Base-by-base conservation (phyloP, 148 eudicot genomes). In the Tetragonia tetragonoides region DNA sequence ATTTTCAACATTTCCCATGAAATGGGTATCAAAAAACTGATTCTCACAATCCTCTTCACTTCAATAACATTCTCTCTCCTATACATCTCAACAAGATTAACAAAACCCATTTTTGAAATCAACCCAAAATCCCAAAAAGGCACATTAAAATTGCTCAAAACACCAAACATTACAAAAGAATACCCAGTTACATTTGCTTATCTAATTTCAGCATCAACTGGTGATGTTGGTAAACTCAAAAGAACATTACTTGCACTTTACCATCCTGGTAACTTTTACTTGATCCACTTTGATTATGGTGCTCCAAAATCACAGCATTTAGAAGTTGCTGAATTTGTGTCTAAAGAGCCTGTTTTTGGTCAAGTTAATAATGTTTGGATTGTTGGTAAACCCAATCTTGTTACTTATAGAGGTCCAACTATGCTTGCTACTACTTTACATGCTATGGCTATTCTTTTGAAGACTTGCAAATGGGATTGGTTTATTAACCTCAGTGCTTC, bases 401-500 rank as follows among this genome's bases (percentile, higher is more conserved):
- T 95, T 3, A 92, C 94, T 4, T 95, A 95, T 51, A 85, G 99
- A 77, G 99, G 99, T 3, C 97, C 99, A 1, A 95, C 97, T 0
- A 95, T 95, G 99, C 83, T 95, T 28, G 90, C 90, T 34, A 80
- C 88, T 2, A 95, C 99, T 15, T 86, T 95, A 1, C 99, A 92
- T 80, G 97, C 90, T 10, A 91, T 95, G 85, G 63, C 97, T 28
- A 76, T 92, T 79, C 87, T 95, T 11, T 73, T 92, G 80, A 91
- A 83, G 83, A 70, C 68, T 82, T 84, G 89, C 79, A 20, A 49
- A 7, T 95, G 97, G 97, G 96, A 95, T 83, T 95, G 97, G 97
- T 95, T 95, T 46, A 91, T 95, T 59, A 95, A 95, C 78, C 96
- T 95, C 62, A 95, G 99, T 87, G 99, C 99, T 63, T 92, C 99